Evolutionary conservation across 2,329 filamentous ascomycete genomes (phyloP).

Genomic region (Colletotrichum chlorophyti): DNA sequence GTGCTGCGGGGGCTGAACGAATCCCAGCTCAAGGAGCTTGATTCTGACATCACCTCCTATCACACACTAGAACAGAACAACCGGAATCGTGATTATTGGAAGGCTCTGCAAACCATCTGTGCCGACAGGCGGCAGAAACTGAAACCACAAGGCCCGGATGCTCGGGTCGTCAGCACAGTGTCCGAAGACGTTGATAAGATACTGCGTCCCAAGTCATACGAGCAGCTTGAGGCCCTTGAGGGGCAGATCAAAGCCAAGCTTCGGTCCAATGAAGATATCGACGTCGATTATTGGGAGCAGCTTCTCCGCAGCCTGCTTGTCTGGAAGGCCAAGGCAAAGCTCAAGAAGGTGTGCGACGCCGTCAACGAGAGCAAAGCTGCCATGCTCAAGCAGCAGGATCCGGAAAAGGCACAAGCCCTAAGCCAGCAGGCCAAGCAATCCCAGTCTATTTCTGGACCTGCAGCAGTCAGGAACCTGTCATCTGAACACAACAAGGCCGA

Average conservation of each 20-base stretch:
- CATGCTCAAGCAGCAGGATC: constrained; percentile 69
- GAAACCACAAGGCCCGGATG: constrained; percentile 66
- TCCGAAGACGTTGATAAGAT: constrained; percentile 88
- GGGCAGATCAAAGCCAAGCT: constrained; percentile 87
- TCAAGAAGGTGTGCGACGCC: constrained; percentile 78
- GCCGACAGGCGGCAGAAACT: constrained; percentile 75
- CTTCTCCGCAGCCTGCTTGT: constrained; percentile 83
- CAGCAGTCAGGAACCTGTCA: constrained; percentile 19
- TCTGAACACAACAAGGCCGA: constrained; percentile 34
- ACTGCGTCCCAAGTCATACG: constrained; percentile 81
- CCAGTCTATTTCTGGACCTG: constrained; percentile 43
- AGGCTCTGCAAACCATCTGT: constrained; percentile 85
- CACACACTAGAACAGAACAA: constrained; percentile 79
- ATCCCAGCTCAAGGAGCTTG: constrained; percentile 74
- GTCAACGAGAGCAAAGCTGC: constrained; percentile 70
- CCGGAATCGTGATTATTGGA: constrained; percentile 89
- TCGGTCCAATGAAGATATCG: constrained; percentile 87
- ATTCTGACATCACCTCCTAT: constrained; percentile 83
- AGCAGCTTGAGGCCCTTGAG: constrained; percentile 87
- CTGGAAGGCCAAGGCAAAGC: constrained; percentile 89
- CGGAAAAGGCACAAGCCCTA: constrained; percentile 64
- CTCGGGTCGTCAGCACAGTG: constrained; percentile 81
- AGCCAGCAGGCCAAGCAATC: constrained; percentile 28
- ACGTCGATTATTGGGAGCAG: constrained; percentile 98
- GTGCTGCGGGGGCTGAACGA: constrained; percentile 77